These are phyloP conservation scores for Malassezia japonica DNA, from an alignment of 1,284 basidiomycete genomes.

Conservation along the genomic window DNA sequence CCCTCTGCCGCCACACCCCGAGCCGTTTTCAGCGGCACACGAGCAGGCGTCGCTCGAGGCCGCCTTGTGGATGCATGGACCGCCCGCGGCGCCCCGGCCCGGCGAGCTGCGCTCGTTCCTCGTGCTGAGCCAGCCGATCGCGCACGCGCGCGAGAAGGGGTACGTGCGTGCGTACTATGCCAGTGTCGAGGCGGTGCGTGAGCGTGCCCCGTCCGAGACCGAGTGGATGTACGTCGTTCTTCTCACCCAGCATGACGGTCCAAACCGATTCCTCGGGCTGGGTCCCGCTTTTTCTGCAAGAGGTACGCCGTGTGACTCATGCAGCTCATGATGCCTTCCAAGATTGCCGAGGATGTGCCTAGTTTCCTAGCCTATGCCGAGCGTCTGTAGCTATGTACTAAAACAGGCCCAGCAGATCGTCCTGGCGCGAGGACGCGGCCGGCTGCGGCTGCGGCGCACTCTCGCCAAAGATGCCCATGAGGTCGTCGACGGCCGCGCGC, in stretches of 20 bases:
- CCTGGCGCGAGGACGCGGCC: not conserved
- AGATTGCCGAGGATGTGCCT: slow-evolving; percentile 38
- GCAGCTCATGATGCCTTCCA: slow-evolving; percentile 22
- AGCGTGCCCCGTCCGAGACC: not conserved
- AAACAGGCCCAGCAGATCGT: slow-evolving; percentile 12
- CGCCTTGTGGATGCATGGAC: slow-evolving; percentile 12
- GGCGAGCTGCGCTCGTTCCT: slow-evolving; percentile 27
- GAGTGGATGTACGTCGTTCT: slow-evolving; percentile 8
- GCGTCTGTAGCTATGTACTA: not conserved
- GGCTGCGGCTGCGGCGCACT: not conserved
- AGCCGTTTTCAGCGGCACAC: slow-evolving; percentile 32
- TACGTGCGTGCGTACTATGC: slow-evolving; percentile 35
- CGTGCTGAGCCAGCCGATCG: slow-evolving; percentile 27
- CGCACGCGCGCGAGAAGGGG: slow-evolving; percentile 4
- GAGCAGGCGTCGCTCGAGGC: slow-evolving; percentile 18
- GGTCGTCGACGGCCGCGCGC: slow-evolving; percentile 3
- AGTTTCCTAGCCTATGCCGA: slow-evolving; percentile 32
- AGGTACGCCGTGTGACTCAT: slow-evolving; percentile 15
- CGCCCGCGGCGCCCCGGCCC: slow-evolving; percentile 1
- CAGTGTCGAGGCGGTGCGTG: slow-evolving; percentile 33
- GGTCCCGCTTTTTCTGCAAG: slow-evolving; percentile 35
- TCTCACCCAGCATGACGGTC: slow-evolving; percentile 27
- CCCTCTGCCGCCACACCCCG: slow-evolving; percentile 27
- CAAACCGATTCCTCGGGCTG: slow-evolving; percentile 35
- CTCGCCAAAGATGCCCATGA: slow-evolving; percentile 12